phyloP scores from a whole-genome alignment of 805 yeast species.

The Metschnikowia dekortorum region DNA sequence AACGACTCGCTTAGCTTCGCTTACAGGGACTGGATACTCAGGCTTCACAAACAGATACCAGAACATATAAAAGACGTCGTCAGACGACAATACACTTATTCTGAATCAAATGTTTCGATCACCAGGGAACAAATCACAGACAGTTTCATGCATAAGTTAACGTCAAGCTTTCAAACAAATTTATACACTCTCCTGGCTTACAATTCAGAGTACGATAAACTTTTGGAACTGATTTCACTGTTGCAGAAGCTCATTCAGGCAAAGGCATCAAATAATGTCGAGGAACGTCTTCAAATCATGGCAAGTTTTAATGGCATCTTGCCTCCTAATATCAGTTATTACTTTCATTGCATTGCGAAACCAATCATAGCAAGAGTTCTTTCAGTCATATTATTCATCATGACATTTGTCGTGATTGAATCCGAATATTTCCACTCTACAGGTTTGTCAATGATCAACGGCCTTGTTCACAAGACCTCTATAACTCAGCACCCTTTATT shows the following conservation, averaged over 20 bases:
- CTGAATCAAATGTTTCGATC: conserved; percentile 17
- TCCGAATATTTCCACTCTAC: conserved; percentile 76
- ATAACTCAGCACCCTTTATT: conserved; percentile 18
- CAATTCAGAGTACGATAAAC: conserved; percentile 51
- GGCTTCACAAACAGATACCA: conserved; percentile 46
- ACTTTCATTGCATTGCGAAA: conserved; percentile 34
- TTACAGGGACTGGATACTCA: conserved; percentile 62
- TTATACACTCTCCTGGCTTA: conserved; percentile 50
- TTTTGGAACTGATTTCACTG: conserved; percentile 39
- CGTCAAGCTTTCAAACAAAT: conserved; percentile 49
- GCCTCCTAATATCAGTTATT: conserved; percentile 12
- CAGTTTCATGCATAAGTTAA: conserved; percentile 46
- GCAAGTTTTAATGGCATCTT: conserved; percentile 1
- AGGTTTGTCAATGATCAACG: conserved; percentile 54
- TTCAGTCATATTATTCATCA: conserved; percentile 38
- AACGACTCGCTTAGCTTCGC: conserved; percentile 28
- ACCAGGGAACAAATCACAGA: conserved; percentile 34
- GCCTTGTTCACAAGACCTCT: conserved; percentile 34
- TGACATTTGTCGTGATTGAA: conserved; percentile 57
- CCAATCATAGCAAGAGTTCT: conserved; percentile 45
- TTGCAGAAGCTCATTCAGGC: conserved; percentile 14
- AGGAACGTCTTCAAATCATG: conserved; percentile 13
- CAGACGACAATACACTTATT: conserved; percentile 27
- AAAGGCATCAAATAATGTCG: conserved; percentile 14
- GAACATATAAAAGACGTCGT: conserved; percentile 29